phyloP scores from a whole-genome alignment of 345 rosid species.

The Citrus trifoliata region DNA sequence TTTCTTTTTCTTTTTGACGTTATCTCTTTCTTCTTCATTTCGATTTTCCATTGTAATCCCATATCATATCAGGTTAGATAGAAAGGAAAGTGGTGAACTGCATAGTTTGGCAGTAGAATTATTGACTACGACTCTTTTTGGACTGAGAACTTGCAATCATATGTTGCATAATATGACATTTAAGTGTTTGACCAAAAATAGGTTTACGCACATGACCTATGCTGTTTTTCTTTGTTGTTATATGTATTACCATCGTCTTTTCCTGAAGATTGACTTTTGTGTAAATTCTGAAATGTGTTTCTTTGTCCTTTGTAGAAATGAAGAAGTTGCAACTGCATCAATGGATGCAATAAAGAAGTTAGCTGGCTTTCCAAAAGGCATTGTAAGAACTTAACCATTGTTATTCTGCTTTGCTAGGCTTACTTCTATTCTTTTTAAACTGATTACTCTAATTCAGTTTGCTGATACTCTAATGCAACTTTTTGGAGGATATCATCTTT shows the following conservation, averaged over 20 bases:
- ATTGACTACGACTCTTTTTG: background rate
- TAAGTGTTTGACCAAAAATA: background rate
- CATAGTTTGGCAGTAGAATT: background rate
- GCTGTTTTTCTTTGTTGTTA: background rate
- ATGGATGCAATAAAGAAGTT: slow-evolving; percentile 59
- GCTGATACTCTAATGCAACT: slow-evolving; percentile 6
- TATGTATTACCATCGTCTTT: background rate
- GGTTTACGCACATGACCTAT: background rate
- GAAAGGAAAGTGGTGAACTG: background rate
- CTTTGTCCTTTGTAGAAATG: slow-evolving; percentile 44
- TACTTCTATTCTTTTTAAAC: background rate
- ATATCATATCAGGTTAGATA: background rate
- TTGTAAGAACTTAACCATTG: slow-evolving; percentile 42
- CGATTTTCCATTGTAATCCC: background rate
- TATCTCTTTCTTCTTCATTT: background rate
- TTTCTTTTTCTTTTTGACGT: background rate
- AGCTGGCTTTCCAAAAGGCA: slow-evolving; percentile 62
- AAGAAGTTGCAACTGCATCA: slow-evolving; percentile 76
- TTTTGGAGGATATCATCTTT: slow-evolving; percentile 59
- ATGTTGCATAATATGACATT: background rate
- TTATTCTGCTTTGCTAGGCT: slow-evolving; percentile 2
- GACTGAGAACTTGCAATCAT: background rate
- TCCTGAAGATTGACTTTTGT: background rate
- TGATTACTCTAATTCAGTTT: slow-evolving; percentile 1
- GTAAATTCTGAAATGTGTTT: slow-evolving; percentile 9